These are phyloP conservation scores for Polyporus tsugae DNA, from an alignment of 1,284 basidiomycete genomes.

Conservation along the genomic window DNA sequence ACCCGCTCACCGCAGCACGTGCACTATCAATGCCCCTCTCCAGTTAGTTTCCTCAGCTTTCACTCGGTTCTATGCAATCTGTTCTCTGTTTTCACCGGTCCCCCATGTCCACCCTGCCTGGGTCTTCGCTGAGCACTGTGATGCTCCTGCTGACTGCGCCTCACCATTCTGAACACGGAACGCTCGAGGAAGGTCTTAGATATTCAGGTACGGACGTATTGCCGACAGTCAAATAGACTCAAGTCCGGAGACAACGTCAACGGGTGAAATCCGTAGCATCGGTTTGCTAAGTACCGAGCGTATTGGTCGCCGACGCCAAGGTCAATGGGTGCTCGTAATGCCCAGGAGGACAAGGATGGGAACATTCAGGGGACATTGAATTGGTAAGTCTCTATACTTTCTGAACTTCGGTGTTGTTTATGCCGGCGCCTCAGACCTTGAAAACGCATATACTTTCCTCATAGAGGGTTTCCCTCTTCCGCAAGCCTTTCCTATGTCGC, in stretches of 20 bases:
- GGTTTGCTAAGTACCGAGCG: background rate
- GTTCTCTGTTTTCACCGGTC: no score
- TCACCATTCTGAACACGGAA: background rate
- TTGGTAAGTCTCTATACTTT: background rate
- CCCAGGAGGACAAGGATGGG: background rate
- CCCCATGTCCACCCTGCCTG: no score
- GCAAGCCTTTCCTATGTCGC: no score
- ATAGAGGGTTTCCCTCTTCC: no score
- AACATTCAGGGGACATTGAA: background rate
- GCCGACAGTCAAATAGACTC: background rate
- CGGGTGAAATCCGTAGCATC: background rate
- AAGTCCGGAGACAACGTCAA: background rate
- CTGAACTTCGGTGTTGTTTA: background rate
- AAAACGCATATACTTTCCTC: background rate
- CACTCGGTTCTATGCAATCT: no score
- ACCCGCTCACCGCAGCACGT: background rate
- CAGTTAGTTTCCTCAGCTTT: background rate
- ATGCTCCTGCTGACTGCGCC: no score
- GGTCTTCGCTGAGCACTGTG: background rate
- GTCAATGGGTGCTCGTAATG: background rate
- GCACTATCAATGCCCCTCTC: background rate
- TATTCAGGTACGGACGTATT: background rate
- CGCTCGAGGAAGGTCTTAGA: background rate
- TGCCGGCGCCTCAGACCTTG: background rate
- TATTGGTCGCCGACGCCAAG: background rate